Percentiles rank a stretch among this genome's conserved stretches.
These are phyloP conservation scores for Veloboletus limbatus DNA, from an alignment of 1,284 basidiomycete genomes.

Conservation along the genomic window DNA sequence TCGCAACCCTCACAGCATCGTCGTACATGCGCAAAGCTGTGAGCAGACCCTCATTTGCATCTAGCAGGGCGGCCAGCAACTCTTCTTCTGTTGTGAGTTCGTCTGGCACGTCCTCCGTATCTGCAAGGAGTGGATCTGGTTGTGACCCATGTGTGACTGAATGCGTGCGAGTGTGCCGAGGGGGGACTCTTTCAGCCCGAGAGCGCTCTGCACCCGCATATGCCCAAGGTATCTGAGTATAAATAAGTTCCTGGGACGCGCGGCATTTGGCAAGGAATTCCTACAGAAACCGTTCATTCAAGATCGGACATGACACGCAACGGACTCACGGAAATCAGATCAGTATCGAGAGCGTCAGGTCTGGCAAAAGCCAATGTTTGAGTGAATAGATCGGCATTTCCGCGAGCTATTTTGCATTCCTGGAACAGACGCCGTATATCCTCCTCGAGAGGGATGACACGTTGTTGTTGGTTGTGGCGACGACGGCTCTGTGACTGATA, in stretches of 20 bases:
- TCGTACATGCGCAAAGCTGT: slow-evolving; percentile 53
- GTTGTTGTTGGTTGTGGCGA: slow-evolving; percentile 33
- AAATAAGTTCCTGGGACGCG: slow-evolving; percentile 70
- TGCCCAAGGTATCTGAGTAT: slow-evolving; percentile 78
- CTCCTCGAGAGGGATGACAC: slow-evolving; percentile 71
- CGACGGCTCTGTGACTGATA: slow-evolving; percentile 15
- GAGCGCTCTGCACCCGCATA: slow-evolving; percentile 69
- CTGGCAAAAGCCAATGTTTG: slow-evolving; percentile 63
- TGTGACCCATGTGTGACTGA: slow-evolving; percentile 20
- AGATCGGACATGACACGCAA: background rate
- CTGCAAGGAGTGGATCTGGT: slow-evolving; percentile 19
- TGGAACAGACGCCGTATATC: slow-evolving; percentile 75
- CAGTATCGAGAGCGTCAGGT: slow-evolving; percentile 58
- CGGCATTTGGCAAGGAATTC: slow-evolving; percentile 73
- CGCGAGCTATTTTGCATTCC: slow-evolving; percentile 73
- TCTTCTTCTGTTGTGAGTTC: slow-evolving; percentile 58
- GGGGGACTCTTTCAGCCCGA: slow-evolving; percentile 31
- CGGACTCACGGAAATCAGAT: slow-evolving; percentile 59
- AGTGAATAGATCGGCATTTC: slow-evolving; percentile 65
- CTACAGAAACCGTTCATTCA: slow-evolving; percentile 35
- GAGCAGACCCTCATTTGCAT: slow-evolving; percentile 57
- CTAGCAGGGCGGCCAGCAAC: slow-evolving; percentile 61
- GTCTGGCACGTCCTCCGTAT: slow-evolving; percentile 35
- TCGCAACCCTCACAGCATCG: slow-evolving; percentile 63
- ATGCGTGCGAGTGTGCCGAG: slow-evolving; percentile 22